These are phyloP conservation scores for Monilinia vaccinii-corymbosi DNA, from an alignment of 2,329 filamentous ascomycete genomes.

Conservation along the genomic window DNA sequence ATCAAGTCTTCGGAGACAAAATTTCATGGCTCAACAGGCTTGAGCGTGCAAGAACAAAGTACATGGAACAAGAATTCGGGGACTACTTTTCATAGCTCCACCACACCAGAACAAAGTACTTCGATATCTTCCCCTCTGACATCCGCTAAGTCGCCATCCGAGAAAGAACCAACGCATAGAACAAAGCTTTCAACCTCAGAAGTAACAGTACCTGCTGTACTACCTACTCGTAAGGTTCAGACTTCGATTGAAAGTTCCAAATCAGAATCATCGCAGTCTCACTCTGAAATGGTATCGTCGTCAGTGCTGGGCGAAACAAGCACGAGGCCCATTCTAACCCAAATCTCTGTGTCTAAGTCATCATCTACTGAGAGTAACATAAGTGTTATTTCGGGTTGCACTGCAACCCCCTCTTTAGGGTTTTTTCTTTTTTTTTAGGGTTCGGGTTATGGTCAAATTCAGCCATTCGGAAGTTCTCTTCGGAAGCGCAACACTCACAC, in stretches of 20 bases:
- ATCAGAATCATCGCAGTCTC: background rate
- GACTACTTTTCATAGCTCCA: background rate
- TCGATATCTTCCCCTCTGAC: background rate
- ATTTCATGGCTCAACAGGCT: background rate
- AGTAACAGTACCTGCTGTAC: background rate
- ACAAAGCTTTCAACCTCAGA: background rate
- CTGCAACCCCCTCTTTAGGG: slow-evolving; percentile 6
- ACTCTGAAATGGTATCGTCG: background rate
- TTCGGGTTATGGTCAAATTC: slow-evolving; percentile 20
- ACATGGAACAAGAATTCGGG: background rate
- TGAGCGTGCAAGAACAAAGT: background rate
- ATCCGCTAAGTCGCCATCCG: background rate
- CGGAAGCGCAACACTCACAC: slow-evolving; percentile 13
- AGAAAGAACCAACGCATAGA: background rate
- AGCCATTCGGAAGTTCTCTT: slow-evolving; percentile 9
- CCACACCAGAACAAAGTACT: background rate
- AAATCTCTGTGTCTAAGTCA: background rate
- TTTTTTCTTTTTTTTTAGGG: no score
- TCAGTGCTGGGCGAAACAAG: background rate
- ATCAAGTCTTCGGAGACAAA: background rate
- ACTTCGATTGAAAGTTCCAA: background rate
- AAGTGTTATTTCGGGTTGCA: slow-evolving; percentile 4
- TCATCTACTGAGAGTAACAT: slow-evolving; percentile 5
- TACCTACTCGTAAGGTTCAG: background rate
- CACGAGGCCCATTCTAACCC: background rate